Percentiles rank a stretch among this genome's conserved stretches.
These are phyloP conservation scores for Alternaria atra DNA, from an alignment of 2,329 filamentous ascomycete genomes.

Conservation along the genomic window DNA sequence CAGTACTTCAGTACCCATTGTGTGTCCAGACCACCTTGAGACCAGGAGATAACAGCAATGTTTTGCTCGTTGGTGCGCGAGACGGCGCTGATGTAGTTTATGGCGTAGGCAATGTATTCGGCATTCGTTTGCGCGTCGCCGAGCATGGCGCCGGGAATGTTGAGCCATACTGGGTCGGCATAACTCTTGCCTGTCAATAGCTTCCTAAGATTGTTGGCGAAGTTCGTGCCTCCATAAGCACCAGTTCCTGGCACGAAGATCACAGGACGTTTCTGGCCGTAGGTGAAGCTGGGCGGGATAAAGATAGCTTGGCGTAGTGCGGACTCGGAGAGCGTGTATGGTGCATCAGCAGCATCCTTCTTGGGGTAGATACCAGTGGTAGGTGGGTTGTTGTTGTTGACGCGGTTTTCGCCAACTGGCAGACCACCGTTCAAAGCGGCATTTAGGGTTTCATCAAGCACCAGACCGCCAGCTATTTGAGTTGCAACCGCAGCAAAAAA, in stretches of 20 bases:
- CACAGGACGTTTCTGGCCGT: constrained; percentile 58
- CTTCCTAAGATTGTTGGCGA: constrained; percentile 60
- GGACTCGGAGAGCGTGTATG: constrained; percentile 59
- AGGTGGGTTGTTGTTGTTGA: constrained; percentile 36
- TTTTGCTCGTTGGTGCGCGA: constrained; percentile 9
- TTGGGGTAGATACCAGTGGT: constrained; percentile 50
- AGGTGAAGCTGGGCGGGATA: constrained; percentile 59
- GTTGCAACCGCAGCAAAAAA: constrained; percentile 30
- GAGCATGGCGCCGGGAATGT: constrained; percentile 60
- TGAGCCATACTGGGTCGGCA: constrained; percentile 61
- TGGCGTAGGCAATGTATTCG: constrained; percentile 66
- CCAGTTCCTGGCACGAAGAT: constrained; percentile 65
- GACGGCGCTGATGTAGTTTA: constrained; percentile 63
- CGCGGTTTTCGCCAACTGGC: constrained; percentile 30
- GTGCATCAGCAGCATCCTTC: constrained; percentile 54
- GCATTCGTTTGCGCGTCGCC: constrained; percentile 61
- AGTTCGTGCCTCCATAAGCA: constrained; percentile 57
- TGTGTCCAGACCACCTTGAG: constrained; percentile 63
- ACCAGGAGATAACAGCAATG: constrained; percentile 54
- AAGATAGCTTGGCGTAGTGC: constrained; percentile 62
- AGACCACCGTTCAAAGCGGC: constrained; percentile 21
- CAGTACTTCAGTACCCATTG: constrained; percentile 69
- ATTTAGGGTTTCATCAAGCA: constrained; percentile 27
- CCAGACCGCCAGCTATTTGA: constrained; percentile 31
- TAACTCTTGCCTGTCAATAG: constrained; percentile 49